Conservation (phyloP, 2,329 filamentous ascomycete genomes). For the Colletotrichum tanaceti region DNA sequence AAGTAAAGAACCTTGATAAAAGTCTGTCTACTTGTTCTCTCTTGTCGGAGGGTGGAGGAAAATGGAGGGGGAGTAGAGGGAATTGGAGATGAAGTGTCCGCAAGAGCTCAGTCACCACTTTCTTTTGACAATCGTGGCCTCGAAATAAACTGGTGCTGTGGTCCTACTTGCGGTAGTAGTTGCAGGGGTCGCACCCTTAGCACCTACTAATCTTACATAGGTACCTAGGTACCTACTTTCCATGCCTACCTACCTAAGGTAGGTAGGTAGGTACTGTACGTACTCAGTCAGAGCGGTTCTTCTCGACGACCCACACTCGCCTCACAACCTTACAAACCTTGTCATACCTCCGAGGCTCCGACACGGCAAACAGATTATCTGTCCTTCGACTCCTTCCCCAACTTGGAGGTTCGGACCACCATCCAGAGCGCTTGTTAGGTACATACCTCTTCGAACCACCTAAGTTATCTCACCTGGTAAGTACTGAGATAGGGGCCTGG, state of each 20-base stretch:
- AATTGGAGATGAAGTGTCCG: slow-evolving; percentile 15
- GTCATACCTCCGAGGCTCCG: slow-evolving; percentile 27
- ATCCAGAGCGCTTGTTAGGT: no score
- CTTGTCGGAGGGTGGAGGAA: background rate
- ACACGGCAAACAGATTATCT: slow-evolving; percentile 40
- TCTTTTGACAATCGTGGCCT: slow-evolving; percentile 51
- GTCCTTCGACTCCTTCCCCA: slow-evolving; percentile 41
- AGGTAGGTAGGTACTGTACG: no score
- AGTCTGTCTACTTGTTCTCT: background rate
- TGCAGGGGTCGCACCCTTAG: slow-evolving; percentile 9
- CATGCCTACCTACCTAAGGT: no score
- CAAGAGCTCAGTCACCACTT: slow-evolving; percentile 26
- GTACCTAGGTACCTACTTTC: no score
- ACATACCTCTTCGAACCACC: no score
- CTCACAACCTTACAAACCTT: slow-evolving; percentile 11
- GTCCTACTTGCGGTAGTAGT: slow-evolving; percentile 14
- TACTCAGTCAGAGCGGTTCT: slow-evolving; percentile 28
- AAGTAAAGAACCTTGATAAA: background rate
- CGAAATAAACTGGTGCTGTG: slow-evolving; percentile 44
- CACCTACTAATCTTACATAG: background rate
- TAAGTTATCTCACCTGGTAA: no score
- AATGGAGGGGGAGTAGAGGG: slow-evolving; percentile 7
- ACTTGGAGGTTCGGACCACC: slow-evolving; percentile 7
- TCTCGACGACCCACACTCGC: slow-evolving; percentile 17
- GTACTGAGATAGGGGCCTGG: no score